phyloP scores from a whole-genome alignment of 179 eudicot genomes.

The Beta macrorhiza region DNA sequence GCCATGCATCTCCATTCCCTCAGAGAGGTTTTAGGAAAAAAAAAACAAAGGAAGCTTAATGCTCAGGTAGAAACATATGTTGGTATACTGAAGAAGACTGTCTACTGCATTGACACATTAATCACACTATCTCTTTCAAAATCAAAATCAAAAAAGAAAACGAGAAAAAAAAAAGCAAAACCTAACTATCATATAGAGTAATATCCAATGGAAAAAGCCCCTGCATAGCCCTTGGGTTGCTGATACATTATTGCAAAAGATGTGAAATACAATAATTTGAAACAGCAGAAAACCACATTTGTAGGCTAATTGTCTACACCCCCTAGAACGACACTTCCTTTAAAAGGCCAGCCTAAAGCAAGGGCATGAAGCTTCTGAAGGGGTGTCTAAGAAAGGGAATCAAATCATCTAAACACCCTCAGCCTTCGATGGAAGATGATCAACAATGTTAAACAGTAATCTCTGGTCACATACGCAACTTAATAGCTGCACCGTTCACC shows the following conservation, averaged over 20 bases:
- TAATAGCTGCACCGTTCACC: not conserved
- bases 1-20: not conserved
- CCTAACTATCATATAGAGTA: not conserved
- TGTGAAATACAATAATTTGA: not conserved
- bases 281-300: not conserved
- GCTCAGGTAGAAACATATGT: not conserved
- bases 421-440: slow-evolving; percentile 5
- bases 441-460: not conserved
- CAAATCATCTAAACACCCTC: not conserved
- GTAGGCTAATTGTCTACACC: not conserved
- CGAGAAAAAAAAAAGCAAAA: not conserved
- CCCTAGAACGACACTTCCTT: not conserved
- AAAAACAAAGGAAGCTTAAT: not conserved
- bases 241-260: not conserved
- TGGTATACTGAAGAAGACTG: not conserved
- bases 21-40: not conserved
- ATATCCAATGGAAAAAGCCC: not conserved
- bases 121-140: not conserved
- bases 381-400: not conserved
- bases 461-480: not conserved
- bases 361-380: not conserved
- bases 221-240: not conserved
- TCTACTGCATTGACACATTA: not conserved
- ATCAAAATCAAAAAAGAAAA: not conserved
- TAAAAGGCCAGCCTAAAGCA: not conserved